Evolutionary conservation across 495 filamentous ascomycete species (phyloP), one percentile per base, ranked within the genome.

Genomic region (Penicillium flavigenum): DNA sequence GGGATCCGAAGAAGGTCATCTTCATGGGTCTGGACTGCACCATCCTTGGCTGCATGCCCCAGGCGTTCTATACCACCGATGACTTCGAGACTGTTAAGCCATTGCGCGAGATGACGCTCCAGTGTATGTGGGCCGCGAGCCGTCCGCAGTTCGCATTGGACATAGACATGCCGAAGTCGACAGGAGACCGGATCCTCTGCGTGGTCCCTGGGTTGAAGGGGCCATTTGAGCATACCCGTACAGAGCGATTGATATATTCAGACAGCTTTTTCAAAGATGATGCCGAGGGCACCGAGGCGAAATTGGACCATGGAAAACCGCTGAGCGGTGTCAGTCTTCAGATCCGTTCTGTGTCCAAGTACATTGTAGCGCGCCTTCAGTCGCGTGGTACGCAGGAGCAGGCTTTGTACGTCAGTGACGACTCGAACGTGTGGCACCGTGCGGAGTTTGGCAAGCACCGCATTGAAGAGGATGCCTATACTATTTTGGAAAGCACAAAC

Each of bases 401-500:
- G 79, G 91, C 91, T 20, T 79, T 98, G 58, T 98, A 86, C 61
- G 80, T 87, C 32, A 90, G 88, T 12, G 83, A 88, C 61, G 92
- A 98, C 67, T 83, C 90, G 27, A 74, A 79, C 31, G 86, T 79
- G 27, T 98, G 94, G 94, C 88, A 96, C 66, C 86, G 90, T n/a
- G 94, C 93, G 47, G 81, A 93, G 59, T 98, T 98, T 71, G 87
- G 87, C 31, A 82, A 83, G 31, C 89, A 92, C 67, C 86, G 84
- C 43, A 69, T 98, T 24, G 82, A 88, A 62, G 82, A 97, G 68
- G 83, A 94, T 64, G 91, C 90, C 14, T 98, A 97, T 67, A 98
- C 94, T 1, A 79, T 98, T 22, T 79, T 98, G 29, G 93, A 97
- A 73, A 92, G 90, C 59, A 97, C 94, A 17, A 90, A 96, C 61